A percentile compares a stretch with the other conserved stretches of the same genome.
phyloP scores from a whole-genome alignment of 2,329 filamentous ascomycete genomes.

The Microdochium trichocladiopsis region DNA sequence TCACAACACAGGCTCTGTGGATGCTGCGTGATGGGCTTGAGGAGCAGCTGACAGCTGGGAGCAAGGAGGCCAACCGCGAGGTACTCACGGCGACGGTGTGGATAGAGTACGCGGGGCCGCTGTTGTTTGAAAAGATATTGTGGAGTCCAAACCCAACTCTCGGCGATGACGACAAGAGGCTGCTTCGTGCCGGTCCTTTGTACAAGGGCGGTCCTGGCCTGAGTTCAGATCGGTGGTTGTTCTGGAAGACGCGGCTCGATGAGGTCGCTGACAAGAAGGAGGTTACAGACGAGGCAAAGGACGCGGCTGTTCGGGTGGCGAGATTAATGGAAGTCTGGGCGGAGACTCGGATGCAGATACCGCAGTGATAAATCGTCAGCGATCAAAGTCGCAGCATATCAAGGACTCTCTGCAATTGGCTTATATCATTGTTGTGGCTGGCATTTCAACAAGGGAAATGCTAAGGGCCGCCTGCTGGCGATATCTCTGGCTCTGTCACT shows the following conservation, averaged over 20 bases:
- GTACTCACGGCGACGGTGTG: constrained; percentile 16
- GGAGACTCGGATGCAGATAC: constrained; percentile 2
- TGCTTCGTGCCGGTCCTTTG: constrained; percentile 12
- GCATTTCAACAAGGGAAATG: no score
- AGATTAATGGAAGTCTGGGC: constrained; percentile 18
- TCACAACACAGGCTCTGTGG: constrained; percentile 14
- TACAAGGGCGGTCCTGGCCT: constrained; percentile 14
- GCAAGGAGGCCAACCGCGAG: constrained; percentile 7
- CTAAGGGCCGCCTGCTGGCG: no score
- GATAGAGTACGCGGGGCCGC: constrained; percentile 17
- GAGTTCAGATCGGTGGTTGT: constrained; percentile 14
- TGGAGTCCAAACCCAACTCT: constrained; percentile 10
- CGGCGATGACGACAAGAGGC: constrained; percentile 8
- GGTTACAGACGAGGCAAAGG: constrained; percentile 8
- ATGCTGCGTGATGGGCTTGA: constrained; percentile 19
- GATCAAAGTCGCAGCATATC: no score
- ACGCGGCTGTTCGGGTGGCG: constrained; percentile 13
- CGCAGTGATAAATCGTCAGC: neutral
- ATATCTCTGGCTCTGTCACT: no score
- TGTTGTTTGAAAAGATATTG: constrained; percentile 10
- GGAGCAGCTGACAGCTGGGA: constrained; percentile 5
- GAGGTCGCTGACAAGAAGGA: constrained; percentile 11
- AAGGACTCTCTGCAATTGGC: no score
- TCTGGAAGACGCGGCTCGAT: constrained; percentile 16
- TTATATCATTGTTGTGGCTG: no score